Conservation (phyloP, 495 filamentous ascomycete species). For the Echria macrotheca region DNA sequence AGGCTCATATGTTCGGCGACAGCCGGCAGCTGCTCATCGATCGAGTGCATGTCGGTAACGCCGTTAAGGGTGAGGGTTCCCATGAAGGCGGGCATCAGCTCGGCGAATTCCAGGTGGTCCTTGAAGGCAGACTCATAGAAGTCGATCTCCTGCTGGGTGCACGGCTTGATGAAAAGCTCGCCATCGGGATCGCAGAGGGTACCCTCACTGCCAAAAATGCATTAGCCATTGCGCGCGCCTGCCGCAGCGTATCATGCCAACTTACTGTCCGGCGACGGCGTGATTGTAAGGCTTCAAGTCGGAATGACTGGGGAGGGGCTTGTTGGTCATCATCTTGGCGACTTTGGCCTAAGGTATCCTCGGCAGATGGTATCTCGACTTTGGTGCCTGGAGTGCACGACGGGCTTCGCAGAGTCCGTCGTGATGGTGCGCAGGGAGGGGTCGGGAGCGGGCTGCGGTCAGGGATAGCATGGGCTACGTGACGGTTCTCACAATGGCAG, state of each 20-base stretch:
- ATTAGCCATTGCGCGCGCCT: too few relatives aligned
- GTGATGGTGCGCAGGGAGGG: background rate
- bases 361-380: background rate
- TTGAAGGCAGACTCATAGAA: constrained; percentile 78
- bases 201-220: constrained; percentile 61
- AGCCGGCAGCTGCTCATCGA: constrained; percentile 47
- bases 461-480: constrained; percentile 8
- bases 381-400: too few relatives aligned
- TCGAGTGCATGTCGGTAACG: constrained; percentile 37
- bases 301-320: constrained; percentile 39
- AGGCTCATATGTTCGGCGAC: constrained; percentile 38
- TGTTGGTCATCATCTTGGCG: constrained; percentile 24
- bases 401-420: too few relatives aligned
- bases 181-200: constrained; percentile 82
- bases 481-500: background rate
- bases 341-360: background rate
- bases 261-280: constrained; percentile 93
- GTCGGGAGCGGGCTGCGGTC: constrained; percentile 10
- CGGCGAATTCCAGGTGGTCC: constrained; percentile 63
- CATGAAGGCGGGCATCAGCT: constrained; percentile 78
- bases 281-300: constrained; percentile 69
- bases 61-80: constrained; percentile 62
- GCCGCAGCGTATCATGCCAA: too few relatives aligned
- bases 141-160: constrained; percentile 75
- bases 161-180: constrained; percentile 89